Evolutionary conservation across 2,329 filamentous ascomycete species (phyloP).

Genomic region (Penicillium sp.): DNA sequence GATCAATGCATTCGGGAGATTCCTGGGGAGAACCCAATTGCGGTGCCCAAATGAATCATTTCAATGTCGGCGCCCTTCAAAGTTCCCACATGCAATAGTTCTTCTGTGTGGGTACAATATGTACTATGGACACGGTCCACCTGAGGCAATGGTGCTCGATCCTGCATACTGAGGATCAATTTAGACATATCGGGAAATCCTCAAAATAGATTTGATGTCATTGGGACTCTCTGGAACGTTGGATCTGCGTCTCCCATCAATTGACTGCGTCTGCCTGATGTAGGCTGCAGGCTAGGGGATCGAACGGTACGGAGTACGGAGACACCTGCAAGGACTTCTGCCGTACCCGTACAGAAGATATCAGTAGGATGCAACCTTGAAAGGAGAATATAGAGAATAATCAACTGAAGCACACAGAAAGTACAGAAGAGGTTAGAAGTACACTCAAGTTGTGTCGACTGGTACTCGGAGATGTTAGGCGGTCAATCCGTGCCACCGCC

Average conservation of each 20-base stretch:
- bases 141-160: conserved; percentile 3
- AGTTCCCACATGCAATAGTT: background rate
- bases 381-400: background rate
- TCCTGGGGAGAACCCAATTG: background rate
- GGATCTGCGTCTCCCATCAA: conserved; percentile 4
- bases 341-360: background rate
- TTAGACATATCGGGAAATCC: background rate
- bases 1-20: background rate
- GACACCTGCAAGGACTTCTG: background rate
- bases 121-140: conserved; percentile 2
- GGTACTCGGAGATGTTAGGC: conserved; percentile 1
- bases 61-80: background rate
- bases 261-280: conserved; percentile 2
- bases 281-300: background rate
- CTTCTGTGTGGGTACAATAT: background rate
- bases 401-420: background rate
- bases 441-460: too few relatives aligned
- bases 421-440: background rate
- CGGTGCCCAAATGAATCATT: background rate
- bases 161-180: conserved; percentile 1
- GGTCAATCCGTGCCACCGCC: conserved; percentile 5
- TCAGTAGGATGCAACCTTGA: background rate
- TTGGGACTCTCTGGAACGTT: background rate
- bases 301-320: background rate
- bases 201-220: background rate